A percentile compares a stretch with the other conserved stretches of the same genome.
phyloP scores from a whole-genome alignment of 169 alveolate species.

The Plasmodium fragile region DNA sequence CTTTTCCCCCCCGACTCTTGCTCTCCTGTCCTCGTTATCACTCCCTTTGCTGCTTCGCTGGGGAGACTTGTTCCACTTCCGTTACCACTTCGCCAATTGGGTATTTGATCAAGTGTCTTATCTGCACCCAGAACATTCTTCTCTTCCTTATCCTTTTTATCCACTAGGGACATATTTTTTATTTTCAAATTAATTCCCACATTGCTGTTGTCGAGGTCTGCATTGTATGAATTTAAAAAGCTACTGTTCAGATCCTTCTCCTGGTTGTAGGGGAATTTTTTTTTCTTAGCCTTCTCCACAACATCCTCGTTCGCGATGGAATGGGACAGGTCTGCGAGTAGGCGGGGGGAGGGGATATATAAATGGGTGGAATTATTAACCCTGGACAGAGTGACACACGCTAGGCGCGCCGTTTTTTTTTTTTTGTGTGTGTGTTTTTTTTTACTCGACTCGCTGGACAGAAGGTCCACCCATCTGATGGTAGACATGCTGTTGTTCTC shows the following conservation, averaged over 20 bases:
- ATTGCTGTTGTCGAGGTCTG: constrained; percentile 50
- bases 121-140: neutral
- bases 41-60: neutral
- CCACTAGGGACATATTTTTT: constrained; percentile 35
- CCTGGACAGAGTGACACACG: neutral
- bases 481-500: constrained; percentile 72
- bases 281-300: constrained; percentile 37
- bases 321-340: constrained; percentile 15
- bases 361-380: neutral
- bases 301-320: constrained; percentile 43
- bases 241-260: constrained; percentile 41
- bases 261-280: neutral
- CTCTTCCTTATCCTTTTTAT: neutral
- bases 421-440: neutral
- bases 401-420: neutral
- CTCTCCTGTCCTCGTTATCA: neutral
- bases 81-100: neutral
- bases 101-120: neutral
- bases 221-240: constrained; percentile 50
- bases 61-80: neutral
- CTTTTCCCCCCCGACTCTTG: neutral
- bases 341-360: neutral
- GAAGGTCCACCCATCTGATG: constrained; percentile 87
- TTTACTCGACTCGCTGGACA: constrained; percentile 87
- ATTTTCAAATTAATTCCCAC: constrained; percentile 57